Percentiles rank a stretch among this genome's conserved stretches.
phyloP scores from a whole-genome alignment of 2,329 filamentous ascomycete species.

The Penicillium griseofulvum region DNA sequence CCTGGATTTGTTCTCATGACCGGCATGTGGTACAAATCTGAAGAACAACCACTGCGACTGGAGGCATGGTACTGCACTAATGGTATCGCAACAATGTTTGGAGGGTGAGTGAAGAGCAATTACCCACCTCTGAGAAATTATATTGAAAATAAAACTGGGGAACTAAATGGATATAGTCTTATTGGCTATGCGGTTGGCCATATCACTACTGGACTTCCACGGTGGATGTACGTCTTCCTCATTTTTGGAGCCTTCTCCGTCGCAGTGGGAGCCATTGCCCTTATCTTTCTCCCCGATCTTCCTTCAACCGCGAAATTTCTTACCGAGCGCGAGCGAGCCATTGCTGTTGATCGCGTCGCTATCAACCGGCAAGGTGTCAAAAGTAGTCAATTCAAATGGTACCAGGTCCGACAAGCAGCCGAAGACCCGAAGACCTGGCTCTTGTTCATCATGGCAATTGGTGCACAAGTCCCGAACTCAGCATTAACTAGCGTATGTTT shows the following conservation, averaged over 20 bases:
- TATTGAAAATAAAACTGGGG: not conserved
- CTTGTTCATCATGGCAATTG: slow-evolving; percentile 53
- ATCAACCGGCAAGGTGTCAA: slow-evolving; percentile 55
- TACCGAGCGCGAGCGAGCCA: slow-evolving; percentile 50
- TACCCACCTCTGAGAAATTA: not conserved
- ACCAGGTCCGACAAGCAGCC: slow-evolving; percentile 49
- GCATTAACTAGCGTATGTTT: slow-evolving; percentile 49
- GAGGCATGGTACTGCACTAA: slow-evolving; percentile 59
- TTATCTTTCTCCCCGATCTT: slow-evolving; percentile 45
- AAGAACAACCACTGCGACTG: slow-evolving; percentile 52
- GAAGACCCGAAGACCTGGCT: slow-evolving; percentile 60
- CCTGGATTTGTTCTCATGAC: slow-evolving; percentile 53
- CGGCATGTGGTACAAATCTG: slow-evolving; percentile 51
- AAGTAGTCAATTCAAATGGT: slow-evolving; percentile 50
- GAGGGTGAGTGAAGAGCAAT: slow-evolving; percentile 38
- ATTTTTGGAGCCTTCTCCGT: slow-evolving; percentile 50
- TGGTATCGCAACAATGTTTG: slow-evolving; percentile 61
- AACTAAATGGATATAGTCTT: slow-evolving; percentile 27
- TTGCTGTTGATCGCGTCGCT: slow-evolving; percentile 54
- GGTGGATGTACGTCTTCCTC: slow-evolving; percentile 60
- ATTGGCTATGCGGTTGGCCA: slow-evolving; percentile 61
- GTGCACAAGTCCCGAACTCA: slow-evolving; percentile 57
- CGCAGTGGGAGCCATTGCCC: slow-evolving; percentile 36
- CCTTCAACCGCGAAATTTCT: slow-evolving; percentile 48
- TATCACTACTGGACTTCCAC: slow-evolving; percentile 51